Percentiles rank a stretch among this genome's conserved stretches.
These are phyloP conservation scores for Hymenotorrendiella dingleyae DNA, from an alignment of 2,329 filamentous ascomycete genomes.

Conservation along the genomic window DNA sequence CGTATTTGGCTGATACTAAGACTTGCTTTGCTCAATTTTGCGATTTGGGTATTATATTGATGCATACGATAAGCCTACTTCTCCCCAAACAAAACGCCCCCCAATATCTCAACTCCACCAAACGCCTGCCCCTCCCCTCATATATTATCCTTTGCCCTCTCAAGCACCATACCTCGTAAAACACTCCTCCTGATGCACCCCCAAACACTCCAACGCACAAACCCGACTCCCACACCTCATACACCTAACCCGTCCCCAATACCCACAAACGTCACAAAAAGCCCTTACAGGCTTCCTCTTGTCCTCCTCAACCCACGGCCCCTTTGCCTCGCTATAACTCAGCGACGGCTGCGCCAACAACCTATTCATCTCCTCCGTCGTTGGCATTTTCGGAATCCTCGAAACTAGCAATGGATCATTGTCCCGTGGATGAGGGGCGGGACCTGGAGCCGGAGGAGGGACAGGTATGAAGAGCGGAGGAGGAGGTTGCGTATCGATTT, in stretches of 20 bases:
- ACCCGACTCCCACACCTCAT: constrained; percentile 71
- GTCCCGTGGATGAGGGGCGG: constrained; percentile 42
- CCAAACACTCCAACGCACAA: constrained; percentile 72
- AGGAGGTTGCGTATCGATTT: constrained; percentile 31
- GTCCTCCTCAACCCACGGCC: constrained; percentile 37
- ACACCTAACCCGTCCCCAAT: constrained; percentile 73
- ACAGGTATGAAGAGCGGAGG: constrained; percentile 5
- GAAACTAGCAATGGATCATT: constrained; percentile 52
- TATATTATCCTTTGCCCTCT: not conserved
- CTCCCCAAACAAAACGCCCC: not conserved
- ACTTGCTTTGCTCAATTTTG: too few species aligned
- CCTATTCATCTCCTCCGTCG: constrained; percentile 55
- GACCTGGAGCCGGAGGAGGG: constrained; percentile 19
- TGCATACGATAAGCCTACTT: too few species aligned
- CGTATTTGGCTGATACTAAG: too few species aligned
- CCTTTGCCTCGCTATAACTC: constrained; percentile 59
- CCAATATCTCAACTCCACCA: not conserved
- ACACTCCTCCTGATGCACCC: constrained; percentile 66
- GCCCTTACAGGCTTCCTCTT: constrained; percentile 49
- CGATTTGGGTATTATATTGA: too few species aligned
- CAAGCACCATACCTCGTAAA: constrained; percentile 54
- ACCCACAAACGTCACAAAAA: constrained; percentile 77
- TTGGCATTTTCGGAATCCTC: constrained; percentile 51
- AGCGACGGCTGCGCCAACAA: constrained; percentile 60
- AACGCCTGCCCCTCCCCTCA: not conserved